Base-by-base conservation (phyloP, 768 basidiomycete species). In the Kwoniella bestiolae region DNA sequence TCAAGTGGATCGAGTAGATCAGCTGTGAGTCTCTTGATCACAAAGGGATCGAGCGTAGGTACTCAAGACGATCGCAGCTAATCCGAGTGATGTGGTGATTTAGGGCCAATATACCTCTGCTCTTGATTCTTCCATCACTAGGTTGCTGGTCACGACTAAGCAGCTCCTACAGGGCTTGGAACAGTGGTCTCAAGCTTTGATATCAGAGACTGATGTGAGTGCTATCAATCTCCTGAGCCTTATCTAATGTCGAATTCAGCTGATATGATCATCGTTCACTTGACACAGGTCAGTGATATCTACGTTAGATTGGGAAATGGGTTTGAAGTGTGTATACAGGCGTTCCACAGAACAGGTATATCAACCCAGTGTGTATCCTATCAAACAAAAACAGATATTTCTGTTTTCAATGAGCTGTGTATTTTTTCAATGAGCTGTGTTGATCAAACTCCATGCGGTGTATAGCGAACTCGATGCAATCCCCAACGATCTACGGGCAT, bases 271-370 rank as follows among this genome's bases (percentile, higher is more conserved):
- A 34, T 31, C 8, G 12, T 66, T 6, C 23, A 44, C 46, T 3
- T 18, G 5, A 7, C 44, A 46, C 85, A 91, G 71, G 93, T 99
- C 78, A 96, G 94, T 85, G 92, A 97, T 81, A 91, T 96, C 59
- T 99, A 99, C 81, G 96, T 99, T 59, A 87, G 88, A 60, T 85
- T 99, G 25, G 96, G 96, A 25, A 97, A 98, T 81, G 94, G 96
- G 78, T 98, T 99, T 84, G 97, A 97, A 77, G 86, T 87, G 16
- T 94, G 94, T 9, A 91, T 94, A 41, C 87, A 89, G 58, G 92
- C 94, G 1, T 99, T 99, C 79, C 86, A 86, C 2, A 83, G 86
- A 12, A 92, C 89, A 70, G 88, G 89, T 67, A 94, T 99, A 64
- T 87, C 90, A 66, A 97, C 98, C 90, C 84, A 85, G 95, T 97